These are phyloP conservation scores for Candida frijolesensis DNA, from an alignment of 1,139 yeast species.

Conservation along the genomic window DNA sequence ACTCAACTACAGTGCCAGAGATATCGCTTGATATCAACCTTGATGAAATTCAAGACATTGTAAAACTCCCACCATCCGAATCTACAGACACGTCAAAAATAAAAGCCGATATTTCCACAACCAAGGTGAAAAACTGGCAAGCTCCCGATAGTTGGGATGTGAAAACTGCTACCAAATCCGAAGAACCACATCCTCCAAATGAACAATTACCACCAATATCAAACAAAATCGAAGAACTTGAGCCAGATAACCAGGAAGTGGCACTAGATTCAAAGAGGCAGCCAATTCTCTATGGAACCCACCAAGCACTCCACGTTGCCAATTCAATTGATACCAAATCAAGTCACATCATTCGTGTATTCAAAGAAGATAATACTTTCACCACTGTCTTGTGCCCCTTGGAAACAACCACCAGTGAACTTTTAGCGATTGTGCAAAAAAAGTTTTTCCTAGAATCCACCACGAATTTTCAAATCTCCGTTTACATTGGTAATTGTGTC, in stretches of 20 bases:
- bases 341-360: slow-evolving; percentile 65
- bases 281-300: slow-evolving; percentile 43
- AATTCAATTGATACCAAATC: slow-evolving; percentile 23
- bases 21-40: slow-evolving; percentile 43
- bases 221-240: background rate
- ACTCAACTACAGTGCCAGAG: background rate
- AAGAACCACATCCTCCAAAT: slow-evolving; percentile 4
- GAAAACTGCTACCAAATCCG: slow-evolving; percentile 26
- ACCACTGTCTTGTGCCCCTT: slow-evolving; percentile 76
- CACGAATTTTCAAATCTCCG: slow-evolving; percentile 76
- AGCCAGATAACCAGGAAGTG: slow-evolving; percentile 4
- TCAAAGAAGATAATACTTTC: slow-evolving; percentile 79
- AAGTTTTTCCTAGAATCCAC: slow-evolving; percentile 75
- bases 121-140: slow-evolving; percentile 42
- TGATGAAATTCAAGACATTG: slow-evolving; percentile 57
- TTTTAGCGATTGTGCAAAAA: slow-evolving; percentile 66
- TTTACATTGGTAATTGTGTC: slow-evolving; percentile 77
- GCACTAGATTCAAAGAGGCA: slow-evolving; percentile 7
- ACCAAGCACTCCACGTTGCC: slow-evolving; percentile 29
- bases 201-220: background rate
- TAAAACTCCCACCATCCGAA: slow-evolving; percentile 27
- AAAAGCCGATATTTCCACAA: slow-evolving; percentile 1
- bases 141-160: slow-evolving; percentile 88
- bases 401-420: slow-evolving; percentile 76
- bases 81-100: slow-evolving; percentile 8